These are phyloP conservation scores for Hygrophorus russula DNA, from an alignment of 768 basidiomycete genomes.

Conservation along the genomic window DNA sequence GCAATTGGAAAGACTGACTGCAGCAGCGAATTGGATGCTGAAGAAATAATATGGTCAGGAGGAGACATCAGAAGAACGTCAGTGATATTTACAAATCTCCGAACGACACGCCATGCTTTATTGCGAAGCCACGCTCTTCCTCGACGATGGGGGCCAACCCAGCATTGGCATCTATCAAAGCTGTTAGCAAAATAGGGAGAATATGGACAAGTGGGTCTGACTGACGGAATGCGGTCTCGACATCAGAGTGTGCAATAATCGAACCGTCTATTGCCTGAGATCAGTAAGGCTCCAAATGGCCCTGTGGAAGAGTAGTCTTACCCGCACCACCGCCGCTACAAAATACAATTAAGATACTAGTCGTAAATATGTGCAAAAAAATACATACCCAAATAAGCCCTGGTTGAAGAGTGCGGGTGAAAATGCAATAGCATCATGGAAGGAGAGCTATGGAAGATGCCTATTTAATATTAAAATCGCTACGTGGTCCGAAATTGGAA, in stretches of 20 bases:
- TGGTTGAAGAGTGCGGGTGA: too few relatives aligned
- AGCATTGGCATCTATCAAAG: slow-evolving; percentile 13
- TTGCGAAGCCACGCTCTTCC: slow-evolving; percentile 18
- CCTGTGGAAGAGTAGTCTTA: too few relatives aligned
- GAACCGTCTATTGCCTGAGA: slow-evolving; percentile 12
- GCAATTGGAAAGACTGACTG: slow-evolving; percentile 20
- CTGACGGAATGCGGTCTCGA: slow-evolving; percentile 14
- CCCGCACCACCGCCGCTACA: too few relatives aligned
- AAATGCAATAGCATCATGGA: too few relatives aligned
- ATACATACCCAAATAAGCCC: too few relatives aligned
- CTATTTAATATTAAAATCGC: too few relatives aligned
- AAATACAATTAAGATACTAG: too few relatives aligned
- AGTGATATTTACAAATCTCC: slow-evolving; percentile 23
- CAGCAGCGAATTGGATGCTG: slow-evolving; percentile 24
- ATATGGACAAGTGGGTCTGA: neutral
- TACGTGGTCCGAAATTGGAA: too few relatives aligned
- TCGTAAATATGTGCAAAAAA: too few relatives aligned
- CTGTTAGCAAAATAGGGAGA: neutral
- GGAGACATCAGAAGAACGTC: neutral
- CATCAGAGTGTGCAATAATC: slow-evolving; percentile 15
- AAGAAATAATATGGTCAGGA: neutral
- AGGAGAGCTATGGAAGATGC: too few relatives aligned
- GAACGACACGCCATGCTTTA: slow-evolving; percentile 19
- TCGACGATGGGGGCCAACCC: slow-evolving; percentile 22
- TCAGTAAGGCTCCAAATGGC: neutral